phyloP scores from a whole-genome alignment of 805 yeast species.

The Suhomyces canberraensis region DNA sequence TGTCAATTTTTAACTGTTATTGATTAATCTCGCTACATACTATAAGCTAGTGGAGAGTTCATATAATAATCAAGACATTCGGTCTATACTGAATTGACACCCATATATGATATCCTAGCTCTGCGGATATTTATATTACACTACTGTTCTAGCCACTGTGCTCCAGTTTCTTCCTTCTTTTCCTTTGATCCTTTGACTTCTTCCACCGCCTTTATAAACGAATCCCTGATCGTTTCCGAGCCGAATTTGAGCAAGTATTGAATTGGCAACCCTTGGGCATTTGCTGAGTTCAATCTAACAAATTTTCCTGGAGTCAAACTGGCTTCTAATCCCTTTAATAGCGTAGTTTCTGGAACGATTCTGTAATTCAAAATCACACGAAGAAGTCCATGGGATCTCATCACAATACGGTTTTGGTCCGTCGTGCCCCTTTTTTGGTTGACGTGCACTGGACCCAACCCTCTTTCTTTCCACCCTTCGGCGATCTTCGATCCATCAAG shows the following conservation, averaged over 20 bases:
- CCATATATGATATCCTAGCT: too few species aligned
- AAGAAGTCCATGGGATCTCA: conserved; percentile 86
- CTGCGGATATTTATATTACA: too few species aligned
- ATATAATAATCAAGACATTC: too few species aligned
- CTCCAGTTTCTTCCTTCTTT: background rate
- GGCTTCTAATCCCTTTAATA: conserved; percentile 79
- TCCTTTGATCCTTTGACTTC: conserved; percentile 19
- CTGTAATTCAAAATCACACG: conserved; percentile 79
- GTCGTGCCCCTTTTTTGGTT: conserved; percentile 45
- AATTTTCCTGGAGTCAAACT: conserved; percentile 83
- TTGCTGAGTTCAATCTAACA: conserved; percentile 67
- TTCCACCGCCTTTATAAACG: conserved; percentile 51
- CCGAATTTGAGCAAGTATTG: conserved; percentile 82
- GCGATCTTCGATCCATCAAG: conserved; percentile 61
- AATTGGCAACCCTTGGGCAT: conserved; percentile 58
- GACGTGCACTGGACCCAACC: conserved; percentile 82
- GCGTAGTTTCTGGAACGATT: conserved; percentile 56
- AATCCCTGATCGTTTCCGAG: conserved; percentile 56
- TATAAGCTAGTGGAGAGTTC: too few species aligned
- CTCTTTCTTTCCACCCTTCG: conserved; percentile 95
- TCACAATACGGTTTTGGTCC: conserved; percentile 64
- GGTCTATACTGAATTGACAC: too few species aligned
- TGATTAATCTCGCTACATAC: too few species aligned
- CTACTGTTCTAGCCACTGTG: background rate
- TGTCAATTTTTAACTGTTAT: too few species aligned